phyloP scores from a whole-genome alignment of 1,139 yeast genomes.

The Yamadazyma friedrichii region DNA sequence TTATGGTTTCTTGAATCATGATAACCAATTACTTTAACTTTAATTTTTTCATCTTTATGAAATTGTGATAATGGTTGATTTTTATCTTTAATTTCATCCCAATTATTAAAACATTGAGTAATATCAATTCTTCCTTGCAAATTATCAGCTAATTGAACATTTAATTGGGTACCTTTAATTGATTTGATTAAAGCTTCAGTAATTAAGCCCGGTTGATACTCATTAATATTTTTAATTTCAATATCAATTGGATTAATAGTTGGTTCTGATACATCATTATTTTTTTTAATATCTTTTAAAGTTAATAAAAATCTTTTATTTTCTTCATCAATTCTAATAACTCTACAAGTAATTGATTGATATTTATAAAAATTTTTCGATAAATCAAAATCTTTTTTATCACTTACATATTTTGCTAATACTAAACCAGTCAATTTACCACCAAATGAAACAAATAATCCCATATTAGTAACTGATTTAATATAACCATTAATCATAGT shows the following conservation, averaged over 20 bases:
- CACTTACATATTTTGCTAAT: conserved; percentile 70
- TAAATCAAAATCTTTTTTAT: conserved; percentile 55
- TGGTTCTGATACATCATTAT: conserved; percentile 23
- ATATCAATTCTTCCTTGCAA: conserved; percentile 79
- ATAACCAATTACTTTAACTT: conserved; percentile 71
- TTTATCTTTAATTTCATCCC: conserved; percentile 55
- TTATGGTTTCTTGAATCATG: conserved; percentile 73
- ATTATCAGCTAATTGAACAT: conserved; percentile 75
- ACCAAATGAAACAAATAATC: conserved; percentile 82
- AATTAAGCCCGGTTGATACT: conserved; percentile 56
- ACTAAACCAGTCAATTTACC: conserved; percentile 81
- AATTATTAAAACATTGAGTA: conserved; percentile 61
- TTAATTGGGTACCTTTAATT: conserved; percentile 72
- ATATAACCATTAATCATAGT: conserved; percentile 66
- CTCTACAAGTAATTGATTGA: conserved; percentile 69
- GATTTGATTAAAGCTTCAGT: conserved; percentile 63
- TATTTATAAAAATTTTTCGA: conserved; percentile 54
- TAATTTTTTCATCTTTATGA: conserved; percentile 55
- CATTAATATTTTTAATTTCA: conserved; percentile 46
- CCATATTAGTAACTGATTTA: conserved; percentile 71
- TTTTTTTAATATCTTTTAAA: conserved; percentile 34
- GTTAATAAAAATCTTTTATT: conserved; percentile 69
- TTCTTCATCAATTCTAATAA: conserved; percentile 64
- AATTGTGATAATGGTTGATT: conserved; percentile 62
- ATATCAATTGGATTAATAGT: conserved; percentile 61